Conservation (phyloP, 192 early-diverging fungal species). For the Endogone sp. region DNA sequence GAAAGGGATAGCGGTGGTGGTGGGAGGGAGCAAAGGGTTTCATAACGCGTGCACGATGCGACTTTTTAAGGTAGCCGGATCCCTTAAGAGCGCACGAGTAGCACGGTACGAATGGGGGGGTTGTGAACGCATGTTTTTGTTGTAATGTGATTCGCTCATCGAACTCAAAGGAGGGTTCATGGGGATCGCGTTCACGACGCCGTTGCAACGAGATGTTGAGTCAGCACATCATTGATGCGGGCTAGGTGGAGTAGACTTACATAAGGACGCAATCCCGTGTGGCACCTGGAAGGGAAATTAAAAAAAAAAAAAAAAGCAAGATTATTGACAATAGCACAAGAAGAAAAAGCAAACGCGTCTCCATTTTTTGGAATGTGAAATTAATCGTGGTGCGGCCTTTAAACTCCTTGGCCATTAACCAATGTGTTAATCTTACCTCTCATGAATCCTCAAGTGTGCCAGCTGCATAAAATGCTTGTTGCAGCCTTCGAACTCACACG, state of each 20-base stretch:
- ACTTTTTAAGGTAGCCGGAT: not conserved
- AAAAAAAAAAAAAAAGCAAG: not conserved
- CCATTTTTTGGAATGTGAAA: not conserved
- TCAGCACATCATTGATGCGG: too few relatives aligned
- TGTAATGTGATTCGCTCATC: too few relatives aligned
- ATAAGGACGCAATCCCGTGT: conserved; percentile 4
- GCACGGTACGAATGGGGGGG: too few relatives aligned
- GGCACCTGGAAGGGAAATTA: conserved; percentile 1
- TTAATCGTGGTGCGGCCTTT: too few relatives aligned
- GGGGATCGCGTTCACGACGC: too few relatives aligned
- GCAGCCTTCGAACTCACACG: conserved; percentile 61
- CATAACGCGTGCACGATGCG: not conserved
- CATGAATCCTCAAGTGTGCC: conserved; percentile 42
- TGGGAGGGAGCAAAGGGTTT: not conserved
- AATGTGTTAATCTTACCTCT: not conserved
- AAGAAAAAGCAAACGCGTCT: too few relatives aligned
- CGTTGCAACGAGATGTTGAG: too few relatives aligned
- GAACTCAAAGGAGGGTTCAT: too few relatives aligned
- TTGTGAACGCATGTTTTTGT: too few relatives aligned
- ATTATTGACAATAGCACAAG: too few relatives aligned
- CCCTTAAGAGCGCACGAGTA: too few relatives aligned
- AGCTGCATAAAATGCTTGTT: conserved; percentile 68
- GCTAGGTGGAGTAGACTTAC: not conserved
- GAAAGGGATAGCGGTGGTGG: not conserved
- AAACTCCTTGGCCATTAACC: too few relatives aligned